phyloP scores from a whole-genome alignment of 2,329 filamentous ascomycete genomes.

The Moelleriella libera region DNA sequence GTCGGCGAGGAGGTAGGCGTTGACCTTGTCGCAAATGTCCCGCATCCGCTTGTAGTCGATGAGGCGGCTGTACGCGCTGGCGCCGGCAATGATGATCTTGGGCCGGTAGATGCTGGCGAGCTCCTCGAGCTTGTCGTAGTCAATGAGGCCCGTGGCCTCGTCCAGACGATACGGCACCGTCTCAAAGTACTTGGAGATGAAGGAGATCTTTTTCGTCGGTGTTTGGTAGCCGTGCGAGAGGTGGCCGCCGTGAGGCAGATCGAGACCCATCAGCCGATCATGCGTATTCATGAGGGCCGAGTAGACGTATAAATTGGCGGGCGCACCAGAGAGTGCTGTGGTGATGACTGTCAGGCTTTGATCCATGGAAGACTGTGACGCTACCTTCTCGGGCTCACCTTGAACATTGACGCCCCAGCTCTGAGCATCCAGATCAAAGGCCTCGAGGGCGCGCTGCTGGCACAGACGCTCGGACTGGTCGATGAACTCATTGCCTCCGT shows the following conservation, averaged over 20 bases:
- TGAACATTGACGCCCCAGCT: constrained; percentile 98
- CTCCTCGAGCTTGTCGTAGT: constrained; percentile 85
- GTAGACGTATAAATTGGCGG: constrained; percentile 82
- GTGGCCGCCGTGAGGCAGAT: constrained; percentile 92
- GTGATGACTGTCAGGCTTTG: background rate
- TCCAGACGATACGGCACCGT: constrained; percentile 89
- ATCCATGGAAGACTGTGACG: background rate
- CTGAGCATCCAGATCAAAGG: constrained; percentile 69
- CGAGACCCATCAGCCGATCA: constrained; percentile 91
- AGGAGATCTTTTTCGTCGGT: constrained; percentile 88
- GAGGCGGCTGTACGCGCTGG: constrained; percentile 87
- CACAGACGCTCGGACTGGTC: constrained; percentile 81
- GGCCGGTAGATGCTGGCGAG: constrained; percentile 80
- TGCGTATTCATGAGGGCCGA: constrained; percentile 86
- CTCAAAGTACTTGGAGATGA: constrained; percentile 97
- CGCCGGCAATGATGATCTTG: constrained; percentile 89
- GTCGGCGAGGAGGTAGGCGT: constrained; percentile 85
- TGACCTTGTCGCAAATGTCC: constrained; percentile 78
- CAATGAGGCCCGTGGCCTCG: constrained; percentile 81
- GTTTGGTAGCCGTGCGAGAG: constrained; percentile 96
- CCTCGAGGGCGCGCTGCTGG: constrained; percentile 77
- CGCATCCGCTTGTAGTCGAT: constrained; percentile 93
- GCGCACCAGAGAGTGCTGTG: constrained; percentile 59
- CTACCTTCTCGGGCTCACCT: constrained; percentile 33
- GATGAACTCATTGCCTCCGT: constrained; percentile 93